These are phyloP conservation scores for Mesembryanthemum crystallinum DNA, from an alignment of 148 eudicot species.

Conservation along the genomic window DNA sequence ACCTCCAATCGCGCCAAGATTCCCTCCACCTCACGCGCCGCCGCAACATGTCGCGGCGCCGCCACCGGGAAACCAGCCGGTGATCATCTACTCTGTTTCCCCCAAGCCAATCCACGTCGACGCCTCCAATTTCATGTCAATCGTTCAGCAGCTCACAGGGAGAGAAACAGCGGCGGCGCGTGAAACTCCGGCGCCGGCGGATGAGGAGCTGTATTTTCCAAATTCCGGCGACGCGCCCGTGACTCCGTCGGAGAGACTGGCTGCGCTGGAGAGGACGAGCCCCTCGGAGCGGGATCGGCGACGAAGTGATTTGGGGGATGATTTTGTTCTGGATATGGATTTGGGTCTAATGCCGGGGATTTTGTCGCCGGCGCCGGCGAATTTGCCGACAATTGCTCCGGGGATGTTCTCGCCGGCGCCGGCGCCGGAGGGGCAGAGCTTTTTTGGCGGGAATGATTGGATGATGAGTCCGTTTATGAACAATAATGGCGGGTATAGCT, in stretches of 20 bases:
- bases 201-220: background rate
- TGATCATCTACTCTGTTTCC: conserved; percentile 72
- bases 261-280: conserved; percentile 56
- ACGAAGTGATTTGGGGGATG: background rate
- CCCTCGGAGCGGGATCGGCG: conserved; percentile 38
- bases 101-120: conserved; percentile 68
- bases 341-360: conserved; percentile 51
- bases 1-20: conserved; percentile 48
- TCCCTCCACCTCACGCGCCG: conserved; percentile 4
- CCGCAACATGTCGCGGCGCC: background rate
- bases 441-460: conserved; percentile 27
- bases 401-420: conserved; percentile 51
- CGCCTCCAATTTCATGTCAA: conserved; percentile 49
- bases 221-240: conserved; percentile 25
- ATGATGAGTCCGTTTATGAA: conserved; percentile 41
- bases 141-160: conserved; percentile 79
- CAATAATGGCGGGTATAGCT: conserved; percentile 20
- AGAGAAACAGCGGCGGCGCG: conserved; percentile 8
- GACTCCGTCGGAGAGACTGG: conserved; percentile 75
- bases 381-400: conserved; percentile 43
- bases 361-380: conserved; percentile 69
- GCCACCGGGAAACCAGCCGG: conserved; percentile 36
- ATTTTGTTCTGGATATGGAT: background rate
- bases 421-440: conserved; percentile 5
- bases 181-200: background rate